phyloP scores from a whole-genome alignment of 2,329 filamentous ascomycete species.

The Phaeosphaeria sp. region DNA sequence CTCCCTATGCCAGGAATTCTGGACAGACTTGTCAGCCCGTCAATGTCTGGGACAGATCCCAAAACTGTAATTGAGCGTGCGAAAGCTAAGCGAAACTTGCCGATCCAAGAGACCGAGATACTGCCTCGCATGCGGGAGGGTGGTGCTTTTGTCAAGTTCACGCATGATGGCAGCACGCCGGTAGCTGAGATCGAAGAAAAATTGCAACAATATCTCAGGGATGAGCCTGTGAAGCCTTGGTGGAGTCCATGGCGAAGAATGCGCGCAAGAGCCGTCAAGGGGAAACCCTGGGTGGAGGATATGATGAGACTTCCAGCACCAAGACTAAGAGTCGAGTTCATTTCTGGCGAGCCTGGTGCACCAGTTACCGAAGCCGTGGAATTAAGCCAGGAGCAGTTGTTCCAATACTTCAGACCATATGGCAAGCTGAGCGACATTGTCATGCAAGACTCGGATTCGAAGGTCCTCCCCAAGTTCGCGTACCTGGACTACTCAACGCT shows the following conservation, averaged over 20 bases:
- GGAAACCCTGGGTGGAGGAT: conserved; percentile 93
- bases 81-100: conserved; percentile 64
- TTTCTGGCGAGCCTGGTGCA: conserved; percentile 73
- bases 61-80: conserved; percentile 62
- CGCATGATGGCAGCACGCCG: conserved; percentile 57
- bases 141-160: conserved; percentile 90
- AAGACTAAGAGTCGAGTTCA: conserved; percentile 82
- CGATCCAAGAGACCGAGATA: conserved; percentile 79
- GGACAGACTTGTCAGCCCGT: conserved; percentile 59
- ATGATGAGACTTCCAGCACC: conserved; percentile 80
- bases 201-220: conserved; percentile 68
- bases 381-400: conserved; percentile 84
- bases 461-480: conserved; percentile 80
- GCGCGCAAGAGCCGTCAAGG: conserved; percentile 75
- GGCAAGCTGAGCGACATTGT: conserved; percentile 89
- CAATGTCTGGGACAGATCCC: conserved; percentile 63
- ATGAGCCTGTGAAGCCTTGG: conserved; percentile 82
- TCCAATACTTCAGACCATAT: conserved; percentile 85
- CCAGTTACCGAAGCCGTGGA: conserved; percentile 75
- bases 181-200: conserved; percentile 65
- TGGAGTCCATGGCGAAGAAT: conserved; percentile 85
- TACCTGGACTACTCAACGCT: conserved; percentile 77
- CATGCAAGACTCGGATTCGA: conserved; percentile 84
- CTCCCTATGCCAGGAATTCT: conserved; percentile 61
- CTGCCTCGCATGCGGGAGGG: conserved; percentile 88